Conservation (phyloP, 345 rosid species). For the Eucalyptus victrix region DNA sequence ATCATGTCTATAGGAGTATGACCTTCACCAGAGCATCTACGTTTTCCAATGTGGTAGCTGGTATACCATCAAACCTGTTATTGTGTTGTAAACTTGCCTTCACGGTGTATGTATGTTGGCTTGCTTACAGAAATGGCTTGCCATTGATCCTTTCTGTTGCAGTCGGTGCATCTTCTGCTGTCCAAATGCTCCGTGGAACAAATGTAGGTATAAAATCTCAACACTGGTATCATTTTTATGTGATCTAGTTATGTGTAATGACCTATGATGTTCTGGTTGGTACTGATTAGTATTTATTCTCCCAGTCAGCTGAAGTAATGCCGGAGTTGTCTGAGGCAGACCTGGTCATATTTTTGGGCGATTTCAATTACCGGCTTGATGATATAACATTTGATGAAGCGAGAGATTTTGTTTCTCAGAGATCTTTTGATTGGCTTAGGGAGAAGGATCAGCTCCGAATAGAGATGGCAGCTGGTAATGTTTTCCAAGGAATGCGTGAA, state of each 20-base stretch:
- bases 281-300: background rate
- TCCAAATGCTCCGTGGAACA: slow-evolving; percentile 37
- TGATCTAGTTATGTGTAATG: background rate
- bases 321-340: slow-evolving; percentile 95
- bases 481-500: slow-evolving; percentile 99
- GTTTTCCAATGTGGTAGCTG: slow-evolving; percentile 30
- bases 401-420: slow-evolving; percentile 90
- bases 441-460: slow-evolving; percentile 92
- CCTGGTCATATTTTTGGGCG: slow-evolving; percentile 90
- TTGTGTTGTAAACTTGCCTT: slow-evolving; percentile 70
- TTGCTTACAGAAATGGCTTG: slow-evolving; percentile 67
- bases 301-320: slow-evolving; percentile 38
- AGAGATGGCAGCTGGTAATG: slow-evolving; percentile 94
- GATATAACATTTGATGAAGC: slow-evolving; percentile 99
- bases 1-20: slow-evolving; percentile 59
- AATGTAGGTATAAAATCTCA: slow-evolving; percentile 34
- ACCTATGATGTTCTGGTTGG: background rate
- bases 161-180: slow-evolving; percentile 65
- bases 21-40: slow-evolving; percentile 36
- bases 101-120: slow-evolving; percentile 57
- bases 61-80: slow-evolving; percentile 73
- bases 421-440: slow-evolving; percentile 96
- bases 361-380: slow-evolving; percentile 89
- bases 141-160: slow-evolving; percentile 75
- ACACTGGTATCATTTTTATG: background rate